Base-by-base conservation (phyloP, 306 rosid genomes). In the Bauhinia variegata region DNA sequence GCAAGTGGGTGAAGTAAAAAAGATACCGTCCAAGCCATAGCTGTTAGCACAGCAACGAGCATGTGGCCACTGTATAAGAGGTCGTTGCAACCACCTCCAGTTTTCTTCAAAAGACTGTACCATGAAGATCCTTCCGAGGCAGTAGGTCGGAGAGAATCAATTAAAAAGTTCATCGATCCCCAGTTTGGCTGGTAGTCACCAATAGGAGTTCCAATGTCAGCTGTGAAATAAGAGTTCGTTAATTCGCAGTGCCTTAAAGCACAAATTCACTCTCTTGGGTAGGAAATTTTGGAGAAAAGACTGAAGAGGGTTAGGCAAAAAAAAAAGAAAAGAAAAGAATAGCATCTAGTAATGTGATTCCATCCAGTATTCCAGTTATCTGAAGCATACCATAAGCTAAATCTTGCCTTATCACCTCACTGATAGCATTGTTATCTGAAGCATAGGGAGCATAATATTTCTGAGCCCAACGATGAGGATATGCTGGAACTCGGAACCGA, bases 11-110 rank as follows among this genome's bases (percentile, higher is more conserved):
- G 57, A 71, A 64, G 39, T 67, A 41, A 3, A 23, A 51, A 68
- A 37, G 81, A 60, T 93, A 93, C 98, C 68, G 88, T 93, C 98
- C 98, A 93, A 66, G 98, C 98, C 98, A 92, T 92, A 72, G 97
- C 98, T 14, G 98, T 93, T 38, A 93, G 88, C 11, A 84, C 98
- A 15, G 97, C 98, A 74, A 89, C 98, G 11, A 93, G 81, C 88
- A 93, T 85, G 88, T 93, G 98, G 55, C 98, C 98, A 49, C 98
- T 93, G 80, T 81, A 93, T 52, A 93, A 13, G 47, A 93, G 97
- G 83, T 93, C 98, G 67, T 92, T 92, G 85, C 98, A 92, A 68
- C 98, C 98, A 5, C 98, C 98, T 63, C 85, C 98, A 8, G 98
- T 96, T 72, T 77, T 89, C 83, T 66, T 93, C 54, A 93, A 87